Evolutionary conservation across 176 grass and related monocot species (phyloP), one percentile per base, ranked within the genome.

Genomic region (Lolium multiflorum): DNA sequence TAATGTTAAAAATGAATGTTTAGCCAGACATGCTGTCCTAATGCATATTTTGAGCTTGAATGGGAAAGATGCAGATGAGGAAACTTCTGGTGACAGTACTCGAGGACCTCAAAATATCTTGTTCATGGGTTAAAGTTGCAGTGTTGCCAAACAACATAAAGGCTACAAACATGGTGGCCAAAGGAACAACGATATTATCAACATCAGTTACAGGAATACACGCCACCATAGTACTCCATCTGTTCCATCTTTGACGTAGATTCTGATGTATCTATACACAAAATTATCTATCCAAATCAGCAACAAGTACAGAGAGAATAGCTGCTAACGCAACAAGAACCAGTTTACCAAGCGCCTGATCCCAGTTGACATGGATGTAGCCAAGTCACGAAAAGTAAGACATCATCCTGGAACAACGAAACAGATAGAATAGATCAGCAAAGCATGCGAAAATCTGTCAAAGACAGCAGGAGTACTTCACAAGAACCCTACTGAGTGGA

Each of bases 111-210:
- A 41, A 41, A 28, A 28, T 6, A 41, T 41, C 39, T 41, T 41
- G 39, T 41, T 41, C 6, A 28, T n/a, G 9, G 17, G 17, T 50
- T 87, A 57, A 94, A 28, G 25, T 21, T 43, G 83, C 26, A 64
- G 44, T 71, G 76, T 67, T 84, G 11, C 90, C 75, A 58, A 99
- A 93, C 31, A 96, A 37, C 17, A 94, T 7, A 82, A 78, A 85
- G 39, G 97, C 87, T 51, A 88, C 89, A 44, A 93, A 55, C 94
- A 99, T 90, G 90, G 84, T 90, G 62, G 94, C 83, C 25, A 92
- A 52, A 62, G 97, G 97, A 71, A 98, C 97, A 11, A 98, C 93
- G 74, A 94, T 99, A 86, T 99, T 94, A 86, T 99, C 55, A 50
- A 94, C 61, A 35, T 94, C 87, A 39, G 52, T 90, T 49, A 96